These are phyloP conservation scores for Mortierella sp. DNA, from an alignment of 371 early-diverging fungal genomes.

Conservation along the genomic window DNA sequence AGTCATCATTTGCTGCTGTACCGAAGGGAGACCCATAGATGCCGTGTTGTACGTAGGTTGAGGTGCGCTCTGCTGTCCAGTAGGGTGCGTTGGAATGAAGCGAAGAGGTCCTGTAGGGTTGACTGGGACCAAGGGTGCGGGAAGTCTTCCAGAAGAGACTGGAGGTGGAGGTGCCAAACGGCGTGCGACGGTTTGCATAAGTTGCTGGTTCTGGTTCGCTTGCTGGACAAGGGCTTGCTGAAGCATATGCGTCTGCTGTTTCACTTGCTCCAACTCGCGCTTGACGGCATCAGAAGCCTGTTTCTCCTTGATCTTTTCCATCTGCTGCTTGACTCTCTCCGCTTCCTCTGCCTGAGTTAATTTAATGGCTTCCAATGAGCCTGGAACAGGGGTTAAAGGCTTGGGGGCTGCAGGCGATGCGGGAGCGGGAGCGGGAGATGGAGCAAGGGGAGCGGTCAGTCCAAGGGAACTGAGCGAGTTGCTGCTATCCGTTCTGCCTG, in stretches of 20 bases:
- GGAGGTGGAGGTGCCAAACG: constrained; percentile 54
- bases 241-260: constrained; percentile 43
- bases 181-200: constrained; percentile 33
- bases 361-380: constrained; percentile 44
- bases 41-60: constrained; percentile 41
- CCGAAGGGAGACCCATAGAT: constrained; percentile 38
- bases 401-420: constrained; percentile 32
- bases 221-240: constrained; percentile 53
- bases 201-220: constrained; percentile 51
- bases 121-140: constrained; percentile 43
- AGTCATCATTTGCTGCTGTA: constrained; percentile 54
- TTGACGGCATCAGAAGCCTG: constrained; percentile 42
- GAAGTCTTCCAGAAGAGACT: constrained; percentile 26
- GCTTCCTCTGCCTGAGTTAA: constrained; percentile 49
- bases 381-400: constrained; percentile 38
- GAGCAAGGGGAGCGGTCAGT: constrained; percentile 31
- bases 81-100: constrained; percentile 48
- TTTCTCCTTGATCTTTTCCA: constrained; percentile 51
- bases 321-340: constrained; percentile 51
- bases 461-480: constrained; percentile 45
- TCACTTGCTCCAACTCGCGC: constrained; percentile 49
- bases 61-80: constrained; percentile 37
- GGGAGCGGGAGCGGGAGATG: constrained; percentile 28
- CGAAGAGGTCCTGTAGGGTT: constrained; percentile 53
- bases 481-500: constrained; percentile 44